Conservation (phyloP, 2,329 filamentous ascomycete species). For the Cordyceps tenuipes region DNA sequence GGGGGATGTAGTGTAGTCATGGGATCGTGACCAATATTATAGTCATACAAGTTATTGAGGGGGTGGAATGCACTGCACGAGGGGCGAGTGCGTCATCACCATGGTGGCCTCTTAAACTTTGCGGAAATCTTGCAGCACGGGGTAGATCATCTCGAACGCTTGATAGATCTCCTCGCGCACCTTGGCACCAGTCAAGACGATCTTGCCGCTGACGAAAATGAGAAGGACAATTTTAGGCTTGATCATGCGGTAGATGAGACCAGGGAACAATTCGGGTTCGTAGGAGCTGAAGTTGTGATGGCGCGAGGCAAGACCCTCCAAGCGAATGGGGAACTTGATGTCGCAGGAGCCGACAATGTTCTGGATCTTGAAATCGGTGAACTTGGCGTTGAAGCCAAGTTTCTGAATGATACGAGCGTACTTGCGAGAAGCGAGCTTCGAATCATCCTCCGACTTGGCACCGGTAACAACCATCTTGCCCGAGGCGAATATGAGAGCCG, state of each 20-base stretch:
- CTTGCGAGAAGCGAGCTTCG: constrained; percentile 92
- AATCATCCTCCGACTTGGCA: constrained; percentile 96
- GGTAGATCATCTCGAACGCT: constrained; percentile 95
- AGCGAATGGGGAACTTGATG: constrained; percentile 97
- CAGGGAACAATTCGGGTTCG: constrained; percentile 95
- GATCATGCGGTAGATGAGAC: constrained; percentile 99
- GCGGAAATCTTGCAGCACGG: constrained; percentile 70
- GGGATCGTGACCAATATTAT: constrained; percentile 38
- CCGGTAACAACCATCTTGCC: constrained; percentile 99
- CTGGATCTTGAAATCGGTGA: constrained; percentile 99
- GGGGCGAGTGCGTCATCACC: neutral
- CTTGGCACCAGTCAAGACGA: constrained; percentile 94
- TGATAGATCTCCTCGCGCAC: constrained; percentile 97
- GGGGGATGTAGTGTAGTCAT: constrained; percentile 27
- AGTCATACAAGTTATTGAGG: constrained; percentile 31
- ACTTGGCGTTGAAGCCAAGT: constrained; percentile 98
- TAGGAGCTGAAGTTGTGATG: constrained; percentile 99
- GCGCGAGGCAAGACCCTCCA: constrained; percentile 90
- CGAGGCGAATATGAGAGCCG: constrained; percentile 92
- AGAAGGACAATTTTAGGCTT: constrained; percentile 98
- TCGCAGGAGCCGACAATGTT: constrained; percentile 99
- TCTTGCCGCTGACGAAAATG: constrained; percentile 98
- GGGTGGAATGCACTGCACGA: neutral
- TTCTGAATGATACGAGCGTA: constrained; percentile 99
- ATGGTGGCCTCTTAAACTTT: constrained; percentile 37